phyloP scores from a whole-genome alignment of 306 rosid genomes.

The Alnus glutinosa region DNA sequence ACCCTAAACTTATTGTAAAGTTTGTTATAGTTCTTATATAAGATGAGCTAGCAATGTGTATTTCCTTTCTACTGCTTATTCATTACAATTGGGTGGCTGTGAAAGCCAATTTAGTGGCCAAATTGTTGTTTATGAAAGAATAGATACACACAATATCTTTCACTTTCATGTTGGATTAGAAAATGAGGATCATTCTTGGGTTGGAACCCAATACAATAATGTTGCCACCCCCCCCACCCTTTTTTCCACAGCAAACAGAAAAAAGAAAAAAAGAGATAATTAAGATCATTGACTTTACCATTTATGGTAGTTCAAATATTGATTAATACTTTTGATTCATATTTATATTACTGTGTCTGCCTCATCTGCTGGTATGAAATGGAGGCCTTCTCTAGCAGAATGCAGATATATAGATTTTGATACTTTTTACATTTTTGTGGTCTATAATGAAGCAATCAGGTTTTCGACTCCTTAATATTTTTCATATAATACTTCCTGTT shows the following conservation, averaged over 20 bases:
- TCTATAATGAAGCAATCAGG: not conserved
- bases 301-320: too few species aligned
- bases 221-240: too few species aligned
- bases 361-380: not conserved
- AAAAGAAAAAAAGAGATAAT: not conserved
- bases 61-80: slow-evolving; percentile 12
- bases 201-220: too few species aligned
- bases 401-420: not conserved
- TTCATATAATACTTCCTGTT: too few species aligned
- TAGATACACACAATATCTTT: not conserved
- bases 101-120: slow-evolving; percentile 1
- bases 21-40: not conserved
- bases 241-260: too few species aligned
- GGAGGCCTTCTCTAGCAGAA: not conserved
- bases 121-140: slow-evolving; percentile 8
- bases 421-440: not conserved
- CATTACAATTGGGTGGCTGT: not conserved
- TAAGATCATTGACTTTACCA: not conserved
- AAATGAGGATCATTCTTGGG: not conserved
- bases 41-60: slow-evolving; percentile 17
- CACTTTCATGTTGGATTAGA: slow-evolving; percentile 14
- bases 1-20: not conserved
- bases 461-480: not conserved
- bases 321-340: not conserved
- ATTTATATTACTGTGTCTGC: not conserved